Conservation (phyloP, 495 filamentous ascomycete genomes). For the Daldinia decipiens region DNA sequence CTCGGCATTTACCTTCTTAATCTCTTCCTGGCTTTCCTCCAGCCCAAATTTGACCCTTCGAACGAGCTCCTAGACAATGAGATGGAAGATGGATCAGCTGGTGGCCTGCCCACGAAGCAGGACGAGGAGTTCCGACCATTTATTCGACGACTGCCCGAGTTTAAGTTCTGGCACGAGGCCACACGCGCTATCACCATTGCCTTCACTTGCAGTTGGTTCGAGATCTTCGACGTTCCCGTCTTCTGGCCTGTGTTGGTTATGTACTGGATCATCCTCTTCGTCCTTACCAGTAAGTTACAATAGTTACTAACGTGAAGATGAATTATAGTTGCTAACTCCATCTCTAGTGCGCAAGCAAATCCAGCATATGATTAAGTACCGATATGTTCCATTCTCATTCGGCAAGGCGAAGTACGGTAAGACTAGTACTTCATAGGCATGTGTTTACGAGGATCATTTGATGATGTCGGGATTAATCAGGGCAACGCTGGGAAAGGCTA, state of each 20-base stretch:
- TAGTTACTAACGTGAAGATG: neutral
- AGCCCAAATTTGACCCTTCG: constrained; percentile 98
- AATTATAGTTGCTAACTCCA: constrained; percentile 41
- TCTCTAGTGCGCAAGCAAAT: constrained; percentile 92
- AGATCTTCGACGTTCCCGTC: constrained; percentile 93
- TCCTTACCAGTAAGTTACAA: constrained; percentile 82
- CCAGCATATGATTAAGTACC: constrained; percentile 99
- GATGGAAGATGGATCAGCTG: constrained; percentile 89
- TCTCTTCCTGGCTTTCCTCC: constrained; percentile 97
- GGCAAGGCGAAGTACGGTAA: constrained; percentile 86
- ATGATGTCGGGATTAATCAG: constrained; percentile 8
- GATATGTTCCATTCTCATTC: constrained; percentile 94
- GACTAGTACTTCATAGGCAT: constrained; percentile 56
- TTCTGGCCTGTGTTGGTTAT: constrained; percentile 99
- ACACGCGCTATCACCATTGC: constrained; percentile 86
- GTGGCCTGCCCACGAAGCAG: constrained; percentile 86
- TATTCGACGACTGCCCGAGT: constrained; percentile 94
- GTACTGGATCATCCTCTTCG: constrained; percentile 97
- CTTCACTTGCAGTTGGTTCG: constrained; percentile 91
- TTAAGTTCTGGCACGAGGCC: constrained; percentile 99
- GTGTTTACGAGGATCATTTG: neutral
- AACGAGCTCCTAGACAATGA: constrained; percentile 90
- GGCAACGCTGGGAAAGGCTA: constrained; percentile 12
- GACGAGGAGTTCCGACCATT: constrained; percentile 98
- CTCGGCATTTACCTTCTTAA: constrained; percentile 99